These are phyloP conservation scores for Tricholoma sp. DNA, from an alignment of 768 basidiomycete genomes.

Conservation along the genomic window DNA sequence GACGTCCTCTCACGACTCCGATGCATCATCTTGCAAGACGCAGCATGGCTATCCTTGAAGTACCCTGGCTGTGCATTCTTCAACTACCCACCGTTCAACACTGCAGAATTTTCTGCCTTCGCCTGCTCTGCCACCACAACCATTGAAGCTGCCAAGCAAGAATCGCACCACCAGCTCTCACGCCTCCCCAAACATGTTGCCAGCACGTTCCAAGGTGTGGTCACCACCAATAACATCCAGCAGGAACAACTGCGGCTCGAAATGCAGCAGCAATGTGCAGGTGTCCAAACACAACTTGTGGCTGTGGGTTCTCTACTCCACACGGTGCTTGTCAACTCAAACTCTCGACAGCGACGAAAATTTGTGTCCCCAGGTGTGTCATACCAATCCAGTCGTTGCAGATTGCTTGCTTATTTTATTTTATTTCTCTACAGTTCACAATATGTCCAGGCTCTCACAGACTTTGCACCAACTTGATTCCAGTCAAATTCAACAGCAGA, in stretches of 20 bases:
- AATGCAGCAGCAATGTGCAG: background rate
- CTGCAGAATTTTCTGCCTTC: background rate
- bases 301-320: background rate
- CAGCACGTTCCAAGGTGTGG: background rate
- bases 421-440: background rate
- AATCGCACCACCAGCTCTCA: background rate
- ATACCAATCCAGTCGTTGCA: background rate
- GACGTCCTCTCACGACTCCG: background rate
- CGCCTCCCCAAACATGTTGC: background rate
- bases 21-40: background rate
- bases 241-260: background rate
- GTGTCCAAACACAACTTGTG: background rate
- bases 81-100: background rate
- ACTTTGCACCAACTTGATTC: background rate
- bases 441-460: background rate
- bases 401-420: background rate
- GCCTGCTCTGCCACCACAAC: background rate
- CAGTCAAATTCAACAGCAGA: background rate
- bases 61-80: slow-evolving; percentile 1
- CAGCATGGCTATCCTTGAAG: background rate
- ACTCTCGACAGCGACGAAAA: background rate
- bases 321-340: background rate
- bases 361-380: background rate
- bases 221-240: background rate
- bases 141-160: background rate